Percentiles rank a stretch among this genome's conserved stretches.
Evolutionary conservation across 2,329 filamentous ascomycete species (phyloP).

Genomic region (Mariannaea sp.): DNA sequence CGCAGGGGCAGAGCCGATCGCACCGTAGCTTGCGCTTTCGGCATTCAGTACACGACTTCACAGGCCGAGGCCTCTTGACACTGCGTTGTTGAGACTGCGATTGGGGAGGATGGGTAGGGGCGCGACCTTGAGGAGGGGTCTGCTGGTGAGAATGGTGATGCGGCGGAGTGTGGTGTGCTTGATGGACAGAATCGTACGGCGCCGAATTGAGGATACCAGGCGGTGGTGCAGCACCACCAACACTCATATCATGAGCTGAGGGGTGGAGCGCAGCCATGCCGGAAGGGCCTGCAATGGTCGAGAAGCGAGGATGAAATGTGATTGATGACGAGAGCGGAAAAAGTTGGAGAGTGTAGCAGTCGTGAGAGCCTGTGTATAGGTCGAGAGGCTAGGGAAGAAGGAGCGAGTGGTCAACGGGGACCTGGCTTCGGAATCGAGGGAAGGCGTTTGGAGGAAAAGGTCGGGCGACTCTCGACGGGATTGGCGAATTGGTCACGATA

Average conservation of each 20-base stretch:
- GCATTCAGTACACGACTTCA: constrained; percentile 62
- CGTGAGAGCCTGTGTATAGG: too few species aligned
- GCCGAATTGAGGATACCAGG: constrained; percentile 26
- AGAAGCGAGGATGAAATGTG: constrained; percentile 4
- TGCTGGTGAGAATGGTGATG: constrained; percentile 37
- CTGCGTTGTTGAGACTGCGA: constrained; percentile 45
- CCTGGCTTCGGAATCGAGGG: constrained; percentile 12
- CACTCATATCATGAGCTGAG: constrained; percentile 31
- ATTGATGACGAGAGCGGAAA: constrained; percentile 6
- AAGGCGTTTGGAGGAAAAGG: constrained; percentile 12
- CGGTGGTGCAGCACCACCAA: constrained; percentile 23
- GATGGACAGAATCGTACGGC: constrained; percentile 33
- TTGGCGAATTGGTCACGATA: constrained; percentile 28
- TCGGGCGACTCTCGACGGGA: constrained; percentile 12
- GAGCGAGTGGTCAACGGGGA: constrained; percentile 13
- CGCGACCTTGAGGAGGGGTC: constrained; percentile 33
- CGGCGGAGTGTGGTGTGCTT: constrained; percentile 36
- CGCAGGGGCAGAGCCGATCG: constrained; percentile 60
- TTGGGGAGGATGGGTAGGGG: constrained; percentile 26
- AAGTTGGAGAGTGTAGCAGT: constrained; percentile 10
- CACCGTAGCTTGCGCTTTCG: constrained; percentile 62
- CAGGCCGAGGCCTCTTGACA: constrained; percentile 59
- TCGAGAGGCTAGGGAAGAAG: too few species aligned
- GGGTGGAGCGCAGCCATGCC: constrained; percentile 35
- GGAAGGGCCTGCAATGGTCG: constrained; percentile 15